Base-by-base conservation (phyloP, 2,329 filamentous ascomycete species). In the Aspergillus versicolor region DNA sequence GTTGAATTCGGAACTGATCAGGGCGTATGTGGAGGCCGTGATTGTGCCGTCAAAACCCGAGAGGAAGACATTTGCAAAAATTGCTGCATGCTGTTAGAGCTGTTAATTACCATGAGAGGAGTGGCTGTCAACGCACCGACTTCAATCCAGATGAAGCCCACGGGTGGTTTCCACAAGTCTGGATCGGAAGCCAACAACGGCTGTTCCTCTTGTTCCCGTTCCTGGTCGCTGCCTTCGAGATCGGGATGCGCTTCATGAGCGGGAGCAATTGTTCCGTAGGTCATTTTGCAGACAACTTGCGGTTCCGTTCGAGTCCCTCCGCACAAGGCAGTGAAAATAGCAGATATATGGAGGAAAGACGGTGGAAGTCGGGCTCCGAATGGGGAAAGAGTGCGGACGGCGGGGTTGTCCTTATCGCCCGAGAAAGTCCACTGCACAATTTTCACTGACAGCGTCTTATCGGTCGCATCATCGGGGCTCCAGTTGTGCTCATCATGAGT, bases 41-140 rank as follows among this genome's bases (percentile, higher is more conserved):
- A 79, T 75, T 1, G 77, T 79, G 13, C 73, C 71, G 50, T 79
- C 75, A 58, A 78, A 78, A 2, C 84, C 84, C 24, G 82, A 82
- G 8, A 88, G 77, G 57, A 88, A 88, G 6, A 88, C 84, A 59
- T 87, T 88, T 43, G 81, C 79, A 76, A 87, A 85, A 63, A 88
- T 85, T 30, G 84, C 78, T 77, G 9, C 44, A 21, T 17, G 5
- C 49, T 8, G 38, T 58, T 52, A 61, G 34, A 27, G 22, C 27
- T 42, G 13, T 15, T 9, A 48, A 38, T 19, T 46, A 21, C 7
- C 8, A 27, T 13, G 21, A 2, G 4, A n/a, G 8, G 7, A 15
- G 34, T 37, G 30, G 19, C n/a, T 37, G 42, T 13, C 47, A 43
- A 57, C 63, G 17, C 59, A 77, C 76, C 83, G 7, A 83, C 68